phyloP scores from a whole-genome alignment of 768 basidiomycete genomes.

The Russula ochroleuca region DNA sequence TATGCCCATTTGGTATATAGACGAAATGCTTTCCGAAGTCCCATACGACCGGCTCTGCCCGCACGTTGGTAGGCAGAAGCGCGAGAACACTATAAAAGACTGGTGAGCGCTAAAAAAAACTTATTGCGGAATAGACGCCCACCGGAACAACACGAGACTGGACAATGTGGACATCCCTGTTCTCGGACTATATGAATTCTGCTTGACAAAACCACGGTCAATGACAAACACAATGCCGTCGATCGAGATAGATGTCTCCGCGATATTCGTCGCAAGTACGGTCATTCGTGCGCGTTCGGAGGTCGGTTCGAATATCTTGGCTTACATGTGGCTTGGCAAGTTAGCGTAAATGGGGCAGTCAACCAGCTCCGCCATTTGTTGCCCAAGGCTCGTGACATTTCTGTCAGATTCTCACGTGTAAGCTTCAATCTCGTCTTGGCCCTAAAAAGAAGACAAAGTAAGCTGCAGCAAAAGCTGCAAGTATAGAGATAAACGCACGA shows the following conservation, averaged over 20 bases:
- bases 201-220: slow-evolving; percentile 98
- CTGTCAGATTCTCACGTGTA: slow-evolving; percentile 91
- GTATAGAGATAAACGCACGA: too few species aligned
- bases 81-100: slow-evolving; percentile 69
- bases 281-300: slow-evolving; percentile 96
- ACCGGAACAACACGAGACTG: slow-evolving; percentile 94
- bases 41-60: slow-evolving; percentile 95
- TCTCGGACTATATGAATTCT: slow-evolving; percentile 98
- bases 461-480: neutral
- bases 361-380: slow-evolving; percentile 91
- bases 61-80: slow-evolving; percentile 97
- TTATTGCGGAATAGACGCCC: slow-evolving; percentile 31
- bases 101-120: slow-evolving; percentile 2
- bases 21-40: slow-evolving; percentile 97
- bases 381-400: slow-evolving; percentile 89
- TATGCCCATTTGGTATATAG: slow-evolving; percentile 99
- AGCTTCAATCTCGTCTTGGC: slow-evolving; percentile 99
- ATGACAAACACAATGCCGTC: slow-evolving; percentile 99
- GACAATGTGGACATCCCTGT: slow-evolving; percentile 99
- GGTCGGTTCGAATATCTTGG: slow-evolving; percentile 98
- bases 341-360: slow-evolving; percentile 99
- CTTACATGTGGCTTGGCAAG: slow-evolving; percentile 97
- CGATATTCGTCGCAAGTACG: slow-evolving; percentile 97
- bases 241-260: slow-evolving; percentile 99
- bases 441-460: slow-evolving; percentile 43